Conservation (phyloP, 768 basidiomycete species). For the Cyclocybe cylindracea region DNA sequence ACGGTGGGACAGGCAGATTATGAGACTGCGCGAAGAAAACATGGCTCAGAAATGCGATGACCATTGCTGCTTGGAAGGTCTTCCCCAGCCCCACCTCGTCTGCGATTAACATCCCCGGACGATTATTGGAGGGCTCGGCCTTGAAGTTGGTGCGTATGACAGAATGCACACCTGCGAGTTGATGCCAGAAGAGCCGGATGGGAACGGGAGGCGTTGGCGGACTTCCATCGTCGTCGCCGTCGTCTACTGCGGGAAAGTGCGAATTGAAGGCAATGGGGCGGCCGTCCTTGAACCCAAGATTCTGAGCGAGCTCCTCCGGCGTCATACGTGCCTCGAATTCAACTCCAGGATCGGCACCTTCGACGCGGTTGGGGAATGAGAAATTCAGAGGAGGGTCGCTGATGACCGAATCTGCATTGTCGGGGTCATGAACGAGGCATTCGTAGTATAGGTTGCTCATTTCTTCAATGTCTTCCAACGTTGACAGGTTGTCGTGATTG, state of each 20-base stretch:
- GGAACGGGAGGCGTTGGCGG: no score
- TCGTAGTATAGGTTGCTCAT: conserved; percentile 17
- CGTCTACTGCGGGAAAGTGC: conserved; percentile 12
- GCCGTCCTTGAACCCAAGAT: conserved; percentile 19
- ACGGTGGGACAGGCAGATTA: background rate
- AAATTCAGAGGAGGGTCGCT: background rate
- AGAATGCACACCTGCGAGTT: conserved; percentile 21
- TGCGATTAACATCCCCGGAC: conserved; percentile 19
- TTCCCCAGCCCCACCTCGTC: conserved; percentile 36
- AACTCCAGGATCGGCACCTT: conserved; percentile 19
- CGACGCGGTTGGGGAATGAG: background rate
- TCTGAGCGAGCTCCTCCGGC: background rate
- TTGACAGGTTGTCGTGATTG: conserved; percentile 13
- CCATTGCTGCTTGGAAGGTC: conserved; percentile 19
- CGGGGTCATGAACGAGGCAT: conserved; percentile 9
- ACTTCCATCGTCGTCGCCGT: no score
- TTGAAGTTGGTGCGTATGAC: conserved; percentile 17
- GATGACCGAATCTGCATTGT: background rate
- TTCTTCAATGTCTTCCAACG: conserved; percentile 15
- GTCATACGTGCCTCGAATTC: conserved; percentile 17
- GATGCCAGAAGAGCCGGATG: conserved; percentile 26
- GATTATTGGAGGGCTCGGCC: background rate
- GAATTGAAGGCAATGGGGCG: conserved; percentile 23
- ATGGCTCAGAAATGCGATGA: conserved; percentile 20
- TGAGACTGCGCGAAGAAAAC: background rate